Conservation (phyloP, 495 filamentous ascomycete genomes). For the Neurospora sp. region DNA sequence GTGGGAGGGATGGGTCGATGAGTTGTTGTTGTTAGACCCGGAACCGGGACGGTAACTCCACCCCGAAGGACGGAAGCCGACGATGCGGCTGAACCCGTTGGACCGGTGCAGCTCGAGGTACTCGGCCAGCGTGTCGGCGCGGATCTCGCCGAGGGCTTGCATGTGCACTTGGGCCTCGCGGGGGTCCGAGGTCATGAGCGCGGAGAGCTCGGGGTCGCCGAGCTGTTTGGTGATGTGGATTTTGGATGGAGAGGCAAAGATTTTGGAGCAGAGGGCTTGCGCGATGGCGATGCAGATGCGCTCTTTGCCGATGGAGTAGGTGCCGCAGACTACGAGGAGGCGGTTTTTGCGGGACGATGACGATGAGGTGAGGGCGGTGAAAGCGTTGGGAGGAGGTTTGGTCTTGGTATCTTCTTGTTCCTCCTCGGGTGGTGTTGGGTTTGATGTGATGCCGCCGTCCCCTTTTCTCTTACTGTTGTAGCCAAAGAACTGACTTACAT, state of each 20-base stretch:
- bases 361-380: slow-evolving; percentile 12
- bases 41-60: slow-evolving; percentile 71
- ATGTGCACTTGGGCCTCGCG: slow-evolving; percentile 90
- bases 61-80: slow-evolving; percentile 86
- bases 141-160: slow-evolving; percentile 88
- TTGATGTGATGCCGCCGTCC: slow-evolving; percentile 1
- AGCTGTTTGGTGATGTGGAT: slow-evolving; percentile 73
- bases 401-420: not conserved
- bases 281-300: slow-evolving; percentile 90
- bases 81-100: slow-evolving; percentile 62
- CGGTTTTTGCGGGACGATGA: slow-evolving; percentile 25
- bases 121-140: slow-evolving; percentile 74
- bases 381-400: slow-evolving; percentile 9
- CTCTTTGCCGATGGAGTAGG: slow-evolving; percentile 97
- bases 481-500: slow-evolving; percentile 36
- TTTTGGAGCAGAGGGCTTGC: slow-evolving; percentile 74
- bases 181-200: slow-evolving; percentile 68
- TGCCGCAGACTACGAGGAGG: slow-evolving; percentile 86
- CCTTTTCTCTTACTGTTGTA: slow-evolving; percentile 7
- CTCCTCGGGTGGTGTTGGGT: not conserved
- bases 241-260: slow-evolving; percentile 77
- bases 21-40: not conserved
- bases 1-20: slow-evolving; percentile 17
- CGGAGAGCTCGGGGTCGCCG: slow-evolving; percentile 71
- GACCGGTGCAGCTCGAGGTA: slow-evolving; percentile 71